Conservation (phyloP, 768 basidiomycete genomes). For the Cystobasidium tubakii region DNA sequence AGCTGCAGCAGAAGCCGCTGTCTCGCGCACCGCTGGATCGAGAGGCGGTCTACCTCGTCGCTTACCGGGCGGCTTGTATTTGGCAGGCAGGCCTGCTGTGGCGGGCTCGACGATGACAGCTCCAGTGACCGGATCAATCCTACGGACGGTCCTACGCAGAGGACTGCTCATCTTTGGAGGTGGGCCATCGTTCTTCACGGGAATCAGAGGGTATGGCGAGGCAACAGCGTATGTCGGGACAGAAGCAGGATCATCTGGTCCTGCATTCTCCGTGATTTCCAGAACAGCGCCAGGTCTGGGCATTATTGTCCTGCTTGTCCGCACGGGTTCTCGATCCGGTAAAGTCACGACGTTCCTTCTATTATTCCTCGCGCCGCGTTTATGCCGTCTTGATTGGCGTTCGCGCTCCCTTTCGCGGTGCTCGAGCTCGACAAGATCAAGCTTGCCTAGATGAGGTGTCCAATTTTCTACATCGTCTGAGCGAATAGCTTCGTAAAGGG, state of each 20-base stretch:
- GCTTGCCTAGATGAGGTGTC: conserved; percentile 82
- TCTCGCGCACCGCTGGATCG: conserved; percentile 51
- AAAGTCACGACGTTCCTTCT: conserved; percentile 71
- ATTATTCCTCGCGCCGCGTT: conserved; percentile 63
- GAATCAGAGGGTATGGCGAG: conserved; percentile 45
- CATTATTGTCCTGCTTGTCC: conserved; percentile 81
- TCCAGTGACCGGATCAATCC: neutral
- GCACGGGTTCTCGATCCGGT: conserved; percentile 85
- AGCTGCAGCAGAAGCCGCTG: conserved; percentile 60
- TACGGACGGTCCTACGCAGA: neutral
- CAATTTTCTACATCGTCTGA: conserved; percentile 70
- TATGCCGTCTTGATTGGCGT: conserved; percentile 73
- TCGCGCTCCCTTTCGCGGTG: conserved; percentile 86
- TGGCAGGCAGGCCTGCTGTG: neutral
- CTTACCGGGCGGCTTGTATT: neutral
- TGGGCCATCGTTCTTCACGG: conserved; percentile 31
- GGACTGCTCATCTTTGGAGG: conserved; percentile 35
- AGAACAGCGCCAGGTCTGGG: conserved; percentile 57
- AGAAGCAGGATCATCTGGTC: conserved; percentile 30
- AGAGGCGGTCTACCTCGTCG: conserved; percentile 55
- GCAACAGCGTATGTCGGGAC: conserved; percentile 45
- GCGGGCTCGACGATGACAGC: neutral
- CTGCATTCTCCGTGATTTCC: conserved; percentile 39
- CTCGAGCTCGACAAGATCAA: conserved; percentile 83
- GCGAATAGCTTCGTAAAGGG: conserved; percentile 62